Conservation (phyloP, 164 flowering plant genomes). For the Buxus sempervirens region DNA sequence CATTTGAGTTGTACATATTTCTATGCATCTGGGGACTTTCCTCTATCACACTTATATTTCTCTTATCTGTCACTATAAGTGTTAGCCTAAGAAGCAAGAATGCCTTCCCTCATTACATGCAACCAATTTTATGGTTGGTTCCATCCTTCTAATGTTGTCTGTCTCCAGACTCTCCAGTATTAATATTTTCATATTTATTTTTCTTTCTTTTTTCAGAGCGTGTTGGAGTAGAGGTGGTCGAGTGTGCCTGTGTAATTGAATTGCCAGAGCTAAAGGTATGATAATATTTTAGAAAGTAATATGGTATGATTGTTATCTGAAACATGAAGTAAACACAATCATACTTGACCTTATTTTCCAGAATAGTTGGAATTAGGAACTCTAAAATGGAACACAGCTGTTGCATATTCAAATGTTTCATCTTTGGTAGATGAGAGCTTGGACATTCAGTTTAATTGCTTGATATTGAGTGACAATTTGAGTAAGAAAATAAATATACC, state of each 20-base stretch:
- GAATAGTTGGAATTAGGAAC: not conserved
- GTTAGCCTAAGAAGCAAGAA: not conserved
- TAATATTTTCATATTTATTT: not conserved
- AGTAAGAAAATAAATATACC: not conserved
- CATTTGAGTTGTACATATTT: not conserved
- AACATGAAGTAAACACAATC: not conserved
- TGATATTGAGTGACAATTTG: not conserved
- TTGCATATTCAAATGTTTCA: not conserved
- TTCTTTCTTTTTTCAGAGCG: constrained; percentile 65
- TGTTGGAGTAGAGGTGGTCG: constrained; percentile 79
- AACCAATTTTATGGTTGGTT: not conserved
- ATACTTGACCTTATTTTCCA: not conserved
- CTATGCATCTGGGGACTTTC: not conserved
- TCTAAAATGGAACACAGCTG: not conserved
- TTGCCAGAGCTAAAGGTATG: constrained; percentile 78
- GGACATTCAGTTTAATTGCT: too few species aligned
- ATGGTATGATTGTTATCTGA: not conserved
- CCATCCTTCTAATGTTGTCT: not conserved
- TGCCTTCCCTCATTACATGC: too few species aligned
- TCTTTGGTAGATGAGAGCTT: not conserved
- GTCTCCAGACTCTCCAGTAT: not conserved
- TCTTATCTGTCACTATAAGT: not conserved
- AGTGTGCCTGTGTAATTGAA: constrained; percentile 93
- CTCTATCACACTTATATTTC: not conserved
- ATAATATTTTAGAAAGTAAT: not conserved